Percentiles rank a stretch among this genome's conserved stretches.
Conservation (phyloP, 129 eudicot genomes). For the Kitagawia praeruptora region DNA sequence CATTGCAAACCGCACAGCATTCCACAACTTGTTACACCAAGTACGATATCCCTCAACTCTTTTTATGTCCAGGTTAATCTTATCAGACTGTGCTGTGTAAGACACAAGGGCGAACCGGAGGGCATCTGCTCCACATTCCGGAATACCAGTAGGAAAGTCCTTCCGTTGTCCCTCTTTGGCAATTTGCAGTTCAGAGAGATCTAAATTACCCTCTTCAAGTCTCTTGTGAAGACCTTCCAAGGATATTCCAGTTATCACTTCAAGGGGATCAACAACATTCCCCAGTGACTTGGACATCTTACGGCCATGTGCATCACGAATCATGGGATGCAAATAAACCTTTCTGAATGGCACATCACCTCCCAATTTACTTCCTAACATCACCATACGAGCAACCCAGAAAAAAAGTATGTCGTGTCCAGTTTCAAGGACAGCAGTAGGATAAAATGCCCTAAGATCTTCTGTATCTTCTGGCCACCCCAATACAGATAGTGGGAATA, state of each 20-base stretch:
- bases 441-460: slow-evolving; percentile 68
- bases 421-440: slow-evolving; percentile 81
- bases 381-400: slow-evolving; percentile 96
- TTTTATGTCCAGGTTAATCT: slow-evolving; percentile 80
- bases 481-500: no score
- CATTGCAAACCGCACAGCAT: slow-evolving; percentile 86
- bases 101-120: slow-evolving; percentile 94
- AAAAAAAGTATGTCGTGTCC: slow-evolving; percentile 89
- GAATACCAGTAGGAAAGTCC: slow-evolving; percentile 85
- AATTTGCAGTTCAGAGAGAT: slow-evolving; percentile 49
- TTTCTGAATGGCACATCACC: slow-evolving; percentile 81
- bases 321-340: slow-evolving; percentile 97
- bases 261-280: slow-evolving; percentile 92
- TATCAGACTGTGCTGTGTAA: slow-evolving; percentile 98
- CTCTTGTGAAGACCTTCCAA: slow-evolving; percentile 81
- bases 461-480: slow-evolving; percentile 92
- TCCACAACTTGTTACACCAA: slow-evolving; percentile 96
- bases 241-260: slow-evolving; percentile 69
- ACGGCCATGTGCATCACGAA: slow-evolving; percentile 98
- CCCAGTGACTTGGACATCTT: slow-evolving; percentile 97
- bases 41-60: slow-evolving; percentile 84
- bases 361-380: slow-evolving; percentile 79
- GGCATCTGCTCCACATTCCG: slow-evolving; percentile 98
- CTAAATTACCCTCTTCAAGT: slow-evolving; percentile 87
- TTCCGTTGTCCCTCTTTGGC: slow-evolving; percentile 83